Evolutionary conservation across 495 filamentous ascomycete species (phyloP).

Genomic region (Tricharina praecox): DNA sequence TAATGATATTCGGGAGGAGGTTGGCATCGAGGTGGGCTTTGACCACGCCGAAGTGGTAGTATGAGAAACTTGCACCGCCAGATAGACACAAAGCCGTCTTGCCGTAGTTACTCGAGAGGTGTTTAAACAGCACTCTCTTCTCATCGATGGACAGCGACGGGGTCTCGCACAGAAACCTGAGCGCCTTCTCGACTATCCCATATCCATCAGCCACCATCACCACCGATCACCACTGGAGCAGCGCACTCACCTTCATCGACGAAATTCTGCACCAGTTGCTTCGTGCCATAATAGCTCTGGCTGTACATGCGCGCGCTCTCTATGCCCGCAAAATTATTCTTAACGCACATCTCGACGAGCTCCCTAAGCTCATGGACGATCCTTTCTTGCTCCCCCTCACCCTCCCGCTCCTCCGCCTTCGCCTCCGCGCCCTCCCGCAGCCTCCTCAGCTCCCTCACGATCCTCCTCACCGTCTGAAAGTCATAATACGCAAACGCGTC

Average conservation of each 20-base stretch:
- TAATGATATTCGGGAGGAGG: conserved; percentile 80
- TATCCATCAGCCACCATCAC: background rate
- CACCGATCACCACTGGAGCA: background rate
- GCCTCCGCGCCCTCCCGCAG: conserved; percentile 40
- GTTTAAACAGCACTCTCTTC: conserved; percentile 73
- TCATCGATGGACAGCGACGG: conserved; percentile 47
- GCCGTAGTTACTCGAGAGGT: conserved; percentile 77
- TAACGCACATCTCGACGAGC: conserved; percentile 76
- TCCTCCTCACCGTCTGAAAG: conserved; percentile 57
- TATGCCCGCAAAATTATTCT: conserved; percentile 92
- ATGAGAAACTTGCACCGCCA: conserved; percentile 89
- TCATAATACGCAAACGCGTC: conserved; percentile 96
- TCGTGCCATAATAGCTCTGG: conserved; percentile 92
- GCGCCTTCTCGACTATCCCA: conserved; percentile 38
- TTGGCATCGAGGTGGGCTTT: conserved; percentile 79
- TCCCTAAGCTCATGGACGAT: conserved; percentile 54
- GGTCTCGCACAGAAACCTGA: conserved; percentile 50
- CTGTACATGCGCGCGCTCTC: conserved; percentile 88
- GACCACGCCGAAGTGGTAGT: conserved; percentile 89
- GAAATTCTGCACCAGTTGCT: conserved; percentile 74
- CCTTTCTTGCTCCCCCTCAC: conserved; percentile 23
- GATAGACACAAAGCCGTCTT: conserved; percentile 83
- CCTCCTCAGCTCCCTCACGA: conserved; percentile 53
- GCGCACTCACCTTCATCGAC: conserved; percentile 52
- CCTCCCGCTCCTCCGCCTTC: conserved; percentile 30